Percentiles rank a stretch among this genome's conserved stretches.
Conservation (phyloP, 768 basidiomycete genomes). For the Tylopilus vinaceipallidus region DNA sequence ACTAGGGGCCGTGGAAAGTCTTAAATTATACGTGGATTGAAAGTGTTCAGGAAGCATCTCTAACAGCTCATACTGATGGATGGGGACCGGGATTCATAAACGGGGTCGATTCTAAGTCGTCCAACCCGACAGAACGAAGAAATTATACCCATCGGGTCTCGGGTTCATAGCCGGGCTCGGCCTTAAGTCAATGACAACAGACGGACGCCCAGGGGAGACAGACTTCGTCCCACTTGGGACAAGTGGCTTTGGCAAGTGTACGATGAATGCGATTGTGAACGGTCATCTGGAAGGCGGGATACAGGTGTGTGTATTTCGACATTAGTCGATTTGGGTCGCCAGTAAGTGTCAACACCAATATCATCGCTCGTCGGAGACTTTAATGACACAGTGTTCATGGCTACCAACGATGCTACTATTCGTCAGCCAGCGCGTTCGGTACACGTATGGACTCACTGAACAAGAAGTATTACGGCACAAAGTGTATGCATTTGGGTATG, state of each 20-base stretch:
- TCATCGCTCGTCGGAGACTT: too few species aligned
- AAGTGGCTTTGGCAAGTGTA: not conserved
- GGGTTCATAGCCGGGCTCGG: not conserved
- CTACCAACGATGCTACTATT: not conserved
- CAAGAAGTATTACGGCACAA: too few species aligned
- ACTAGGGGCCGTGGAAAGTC: too few species aligned
- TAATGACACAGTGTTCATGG: not conserved
- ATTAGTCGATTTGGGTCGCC: not conserved
- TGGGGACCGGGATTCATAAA: not conserved
- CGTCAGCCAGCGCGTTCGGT: not conserved
- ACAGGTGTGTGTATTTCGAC: not conserved
- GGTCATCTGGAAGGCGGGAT: conserved; percentile 5
- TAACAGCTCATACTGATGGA: not conserved
- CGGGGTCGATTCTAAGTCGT: not conserved
- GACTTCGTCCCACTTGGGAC: too few species aligned
- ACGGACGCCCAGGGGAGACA: not conserved
- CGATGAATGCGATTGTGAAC: not conserved
- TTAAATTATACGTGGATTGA: too few species aligned
- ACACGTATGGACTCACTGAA: not conserved
- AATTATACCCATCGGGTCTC: conserved; percentile 1
- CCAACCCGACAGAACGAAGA: not conserved
- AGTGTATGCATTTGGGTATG: too few species aligned
- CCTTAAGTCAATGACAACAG: conserved; percentile 1
- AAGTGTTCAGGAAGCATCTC: conserved; percentile 1
- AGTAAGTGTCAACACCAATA: not conserved